Evolutionary conservation across 2,329 filamentous ascomycete species (phyloP).

Genomic region (Cladorrhinum sp.): DNA sequence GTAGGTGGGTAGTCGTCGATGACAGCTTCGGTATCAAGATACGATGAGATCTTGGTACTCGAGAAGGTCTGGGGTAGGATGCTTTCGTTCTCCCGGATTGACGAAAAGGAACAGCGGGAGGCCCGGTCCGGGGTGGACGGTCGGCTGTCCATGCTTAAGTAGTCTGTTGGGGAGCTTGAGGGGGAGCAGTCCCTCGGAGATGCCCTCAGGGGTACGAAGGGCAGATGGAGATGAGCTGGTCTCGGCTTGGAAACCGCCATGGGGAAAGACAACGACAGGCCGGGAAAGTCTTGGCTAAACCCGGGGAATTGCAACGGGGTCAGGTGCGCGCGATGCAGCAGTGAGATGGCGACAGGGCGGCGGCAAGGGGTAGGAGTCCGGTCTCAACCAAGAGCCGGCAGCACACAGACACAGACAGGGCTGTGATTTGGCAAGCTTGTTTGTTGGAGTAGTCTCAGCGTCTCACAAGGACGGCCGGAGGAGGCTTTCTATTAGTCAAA

Average conservation of each 20-base stretch:
- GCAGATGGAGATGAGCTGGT: constrained; percentile 23
- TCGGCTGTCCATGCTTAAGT: constrained; percentile 29
- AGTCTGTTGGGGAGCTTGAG: constrained; percentile 15
- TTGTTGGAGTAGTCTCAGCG: constrained; percentile 17
- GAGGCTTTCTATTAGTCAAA: constrained; percentile 48
- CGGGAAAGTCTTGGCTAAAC: constrained; percentile 16
- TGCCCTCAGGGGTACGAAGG: constrained; percentile 16
- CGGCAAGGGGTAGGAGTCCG: constrained; percentile 1
- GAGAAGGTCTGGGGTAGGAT: constrained; percentile 62
- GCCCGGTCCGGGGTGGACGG: constrained; percentile 35
- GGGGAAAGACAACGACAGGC: constrained; percentile 12
- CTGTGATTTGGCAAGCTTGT: constrained; percentile 21
- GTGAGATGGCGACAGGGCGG: constrained; percentile 23
- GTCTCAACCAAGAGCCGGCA: not conserved
- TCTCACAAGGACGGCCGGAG: constrained; percentile 25
- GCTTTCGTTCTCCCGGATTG: constrained; percentile 58
- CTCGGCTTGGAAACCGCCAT: constrained; percentile 28
- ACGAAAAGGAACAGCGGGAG: constrained; percentile 58
- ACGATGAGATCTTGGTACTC: constrained; percentile 60
- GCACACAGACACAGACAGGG: constrained; percentile 15
- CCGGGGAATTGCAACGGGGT: constrained; percentile 20
- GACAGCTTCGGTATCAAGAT: constrained; percentile 49
- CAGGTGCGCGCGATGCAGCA: constrained; percentile 27
- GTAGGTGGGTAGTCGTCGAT: constrained; percentile 45
- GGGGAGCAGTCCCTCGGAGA: constrained; percentile 18